Percentiles rank a stretch among this genome's conserved stretches.
Conservation (phyloP, 371 early-diverging fungal species). For the Mortierella sp. region DNA sequence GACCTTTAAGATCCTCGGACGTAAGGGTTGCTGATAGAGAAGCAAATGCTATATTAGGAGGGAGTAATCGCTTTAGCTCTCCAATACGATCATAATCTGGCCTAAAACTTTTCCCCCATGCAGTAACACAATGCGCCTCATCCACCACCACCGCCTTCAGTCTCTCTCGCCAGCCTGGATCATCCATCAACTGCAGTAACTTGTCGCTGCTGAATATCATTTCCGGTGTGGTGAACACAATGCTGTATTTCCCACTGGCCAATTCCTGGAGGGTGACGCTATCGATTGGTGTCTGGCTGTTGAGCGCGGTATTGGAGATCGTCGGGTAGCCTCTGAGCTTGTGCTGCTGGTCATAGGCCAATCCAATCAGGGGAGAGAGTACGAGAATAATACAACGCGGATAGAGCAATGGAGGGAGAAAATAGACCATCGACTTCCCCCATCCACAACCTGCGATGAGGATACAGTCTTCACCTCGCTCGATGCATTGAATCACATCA, state of each 20-base stretch:
- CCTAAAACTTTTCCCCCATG: neutral
- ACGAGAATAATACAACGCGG: neutral
- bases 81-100: neutral
- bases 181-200: neutral
- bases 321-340: neutral
- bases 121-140: neutral
- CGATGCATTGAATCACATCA: too few relatives aligned
- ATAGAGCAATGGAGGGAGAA: neutral
- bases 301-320: neutral
- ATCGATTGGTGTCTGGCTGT: neutral
- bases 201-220: neutral
- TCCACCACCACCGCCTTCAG: neutral
- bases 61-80: neutral
- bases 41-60: neutral
- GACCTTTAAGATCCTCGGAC: neutral
- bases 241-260: neutral
- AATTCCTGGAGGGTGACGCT: neutral
- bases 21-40: slow-evolving; percentile 27
- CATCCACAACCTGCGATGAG: slow-evolving; percentile 6
- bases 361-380: neutral
- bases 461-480: neutral
- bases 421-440: neutral
- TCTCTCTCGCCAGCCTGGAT: neutral
- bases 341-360: neutral
- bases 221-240: neutral